Evolutionary conservation across 2,329 filamentous ascomycete genomes (phyloP), one percentile per base, ranked within the genome.

Genomic region (Xylariales sp.): DNA sequence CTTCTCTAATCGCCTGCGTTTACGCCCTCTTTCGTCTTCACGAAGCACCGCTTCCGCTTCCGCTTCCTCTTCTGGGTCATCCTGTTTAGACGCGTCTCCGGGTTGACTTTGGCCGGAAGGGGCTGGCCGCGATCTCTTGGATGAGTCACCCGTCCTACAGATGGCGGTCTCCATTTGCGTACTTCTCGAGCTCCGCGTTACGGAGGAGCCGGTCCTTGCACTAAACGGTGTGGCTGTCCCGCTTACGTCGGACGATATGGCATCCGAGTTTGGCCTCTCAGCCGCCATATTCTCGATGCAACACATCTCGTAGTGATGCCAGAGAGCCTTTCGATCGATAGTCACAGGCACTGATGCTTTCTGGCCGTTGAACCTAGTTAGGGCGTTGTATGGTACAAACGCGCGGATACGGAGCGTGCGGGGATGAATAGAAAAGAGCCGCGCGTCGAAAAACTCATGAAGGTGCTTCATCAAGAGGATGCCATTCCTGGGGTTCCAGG

Each of bases 401-500:
- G 54, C 56, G 16, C 57, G 56, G 16, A 68, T n/a, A n/a, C 52
- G 57, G 1, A 57, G 18, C 23, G 39, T 62, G 28, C 16, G 2
- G 0, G 41, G 54, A 54, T 65, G 41, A 12, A 68, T 59, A 62
- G 66, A 68, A 9, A 68, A 65, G 8, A 65, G 54, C 16, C 58
- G 48, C 12, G 36, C 49, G 16, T 62, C n/a, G 18, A 65, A 65
- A 56, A 41, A 54, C 28, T 48, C 16, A 10, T 52, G 39, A 30
- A 62, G 23, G 16, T 58, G 46, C 36, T 48, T 57, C 30, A 46
- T 57, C 1, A 64, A 54, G 30, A 65, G 52, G 32, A 68, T 65
- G 12, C 57, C 46, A 14, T 65, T 68, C 6, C 7, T 48, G 12
- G 16, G 9, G 32, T n/a, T 62, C 61, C 39, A 62, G n/a, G 65